phyloP scores from a whole-genome alignment of 2,329 filamentous ascomycete species.

The Verticillium tricorpus region DNA sequence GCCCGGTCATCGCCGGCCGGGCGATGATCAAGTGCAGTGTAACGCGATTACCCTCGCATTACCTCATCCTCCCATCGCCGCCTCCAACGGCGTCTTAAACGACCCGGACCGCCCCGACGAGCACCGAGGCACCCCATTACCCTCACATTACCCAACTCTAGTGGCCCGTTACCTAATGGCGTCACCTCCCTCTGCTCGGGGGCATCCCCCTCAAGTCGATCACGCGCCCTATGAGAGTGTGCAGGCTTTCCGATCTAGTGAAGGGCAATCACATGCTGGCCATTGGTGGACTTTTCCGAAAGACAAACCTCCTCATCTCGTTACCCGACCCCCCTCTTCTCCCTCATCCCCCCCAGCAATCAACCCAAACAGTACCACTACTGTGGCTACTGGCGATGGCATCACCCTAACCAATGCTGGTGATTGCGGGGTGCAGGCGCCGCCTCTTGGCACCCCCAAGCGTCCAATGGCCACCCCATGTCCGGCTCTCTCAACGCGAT shows the following conservation, averaged over 20 bases:
- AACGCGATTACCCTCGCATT: background rate
- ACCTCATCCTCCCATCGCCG: background rate
- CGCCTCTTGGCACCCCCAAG: background rate
- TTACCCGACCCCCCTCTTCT: no score
- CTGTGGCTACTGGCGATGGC: background rate
- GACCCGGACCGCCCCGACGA: background rate
- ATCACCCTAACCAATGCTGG: background rate
- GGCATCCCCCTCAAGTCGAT: background rate
- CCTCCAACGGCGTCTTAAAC: background rate
- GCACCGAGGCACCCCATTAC: background rate
- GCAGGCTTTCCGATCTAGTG: background rate
- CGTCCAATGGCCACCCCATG: background rate
- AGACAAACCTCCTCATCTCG: background rate
- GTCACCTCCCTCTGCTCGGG: background rate
- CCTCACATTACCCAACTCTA: background rate
- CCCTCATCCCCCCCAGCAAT: no score
- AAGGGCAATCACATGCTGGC: background rate
- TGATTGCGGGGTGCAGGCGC: background rate
- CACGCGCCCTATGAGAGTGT: background rate
- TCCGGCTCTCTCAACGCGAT: background rate
- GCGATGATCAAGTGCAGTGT: background rate
- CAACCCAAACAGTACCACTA: background rate
- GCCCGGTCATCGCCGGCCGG: background rate
- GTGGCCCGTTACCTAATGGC: background rate
- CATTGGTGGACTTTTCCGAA: background rate